Percentiles rank a stretch among this genome's conserved stretches.
Evolutionary conservation across 2,329 filamentous ascomycete species (phyloP).

Genomic region (Fusarium penzigii): DNA sequence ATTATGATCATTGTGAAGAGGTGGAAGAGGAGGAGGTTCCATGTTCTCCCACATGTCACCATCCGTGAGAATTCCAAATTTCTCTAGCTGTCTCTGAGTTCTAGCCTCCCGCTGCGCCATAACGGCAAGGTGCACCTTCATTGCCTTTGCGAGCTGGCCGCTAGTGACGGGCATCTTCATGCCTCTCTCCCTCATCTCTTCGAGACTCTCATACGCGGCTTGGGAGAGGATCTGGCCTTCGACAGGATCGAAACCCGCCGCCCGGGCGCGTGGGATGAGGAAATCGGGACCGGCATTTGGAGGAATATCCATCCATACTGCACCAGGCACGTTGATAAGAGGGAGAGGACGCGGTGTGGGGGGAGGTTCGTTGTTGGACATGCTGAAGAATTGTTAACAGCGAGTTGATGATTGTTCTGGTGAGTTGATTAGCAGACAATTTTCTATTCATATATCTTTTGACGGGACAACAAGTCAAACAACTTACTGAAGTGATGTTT

Average conservation of each 20-base stretch:
- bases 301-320: not conserved
- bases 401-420: too few species aligned
- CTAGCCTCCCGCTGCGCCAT: constrained; percentile 2
- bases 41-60: not conserved
- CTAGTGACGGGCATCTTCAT: not conserved
- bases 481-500: too few species aligned
- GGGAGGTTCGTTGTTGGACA: not conserved
- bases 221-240: not conserved
- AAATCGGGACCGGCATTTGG: not conserved
- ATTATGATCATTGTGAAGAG: constrained; percentile 4
- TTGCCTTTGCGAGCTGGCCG: not conserved
- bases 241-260: not conserved
- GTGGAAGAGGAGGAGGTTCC: too few species aligned
- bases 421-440: too few species aligned
- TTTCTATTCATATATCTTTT: too few species aligned
- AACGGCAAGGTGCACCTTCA: constrained; percentile 7
- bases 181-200: not conserved
- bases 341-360: not conserved
- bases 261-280: not conserved
- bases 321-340: not conserved
- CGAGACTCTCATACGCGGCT: not conserved
- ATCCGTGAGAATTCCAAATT: constrained; percentile 10
- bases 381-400: not conserved
- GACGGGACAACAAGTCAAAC: too few species aligned
- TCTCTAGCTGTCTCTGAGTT: constrained; percentile 12